phyloP scores from a whole-genome alignment of 345 rosid genomes.

The Salix udensis region DNA sequence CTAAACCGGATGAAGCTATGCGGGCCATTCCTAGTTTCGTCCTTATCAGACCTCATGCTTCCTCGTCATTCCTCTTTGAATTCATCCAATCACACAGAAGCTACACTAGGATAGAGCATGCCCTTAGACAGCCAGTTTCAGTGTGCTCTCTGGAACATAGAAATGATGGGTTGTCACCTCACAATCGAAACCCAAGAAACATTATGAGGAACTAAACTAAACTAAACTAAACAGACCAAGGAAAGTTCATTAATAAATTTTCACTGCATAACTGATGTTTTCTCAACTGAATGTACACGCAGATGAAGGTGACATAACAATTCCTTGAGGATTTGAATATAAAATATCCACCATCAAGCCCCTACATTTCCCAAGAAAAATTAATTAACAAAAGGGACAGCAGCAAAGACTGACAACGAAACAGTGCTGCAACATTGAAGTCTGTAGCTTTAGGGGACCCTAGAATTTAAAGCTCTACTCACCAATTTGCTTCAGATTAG shows the following conservation, averaged over 20 bases:
- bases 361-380: slow-evolving; percentile 33
- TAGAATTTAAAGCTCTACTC: slow-evolving; percentile 6
- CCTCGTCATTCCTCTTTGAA: neutral
- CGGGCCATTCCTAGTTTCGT: neutral
- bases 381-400: slow-evolving; percentile 14
- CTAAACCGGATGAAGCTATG: neutral
- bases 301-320: slow-evolving; percentile 8
- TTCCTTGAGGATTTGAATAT: neutral
- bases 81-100: neutral
- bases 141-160: neutral
- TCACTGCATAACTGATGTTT: neutral
- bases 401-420: slow-evolving; percentile 27
- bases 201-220: neutral
- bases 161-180: neutral
- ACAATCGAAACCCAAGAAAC: slow-evolving; percentile 1
- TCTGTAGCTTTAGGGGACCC: slow-evolving; percentile 21
- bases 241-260: neutral
- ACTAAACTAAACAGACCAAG: neutral
- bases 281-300: neutral
- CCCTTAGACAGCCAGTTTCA: slow-evolving; percentile 2
- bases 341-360: neutral
- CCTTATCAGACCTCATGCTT: slow-evolving; percentile 11
- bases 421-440: slow-evolving; percentile 29
- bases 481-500: neutral
- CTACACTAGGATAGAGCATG: neutral